Percentiles rank a stretch among this genome's conserved stretches.
Evolutionary conservation across 257 asterid genomes (phyloP).

Genomic region (Thymus mandschuricus): DNA sequence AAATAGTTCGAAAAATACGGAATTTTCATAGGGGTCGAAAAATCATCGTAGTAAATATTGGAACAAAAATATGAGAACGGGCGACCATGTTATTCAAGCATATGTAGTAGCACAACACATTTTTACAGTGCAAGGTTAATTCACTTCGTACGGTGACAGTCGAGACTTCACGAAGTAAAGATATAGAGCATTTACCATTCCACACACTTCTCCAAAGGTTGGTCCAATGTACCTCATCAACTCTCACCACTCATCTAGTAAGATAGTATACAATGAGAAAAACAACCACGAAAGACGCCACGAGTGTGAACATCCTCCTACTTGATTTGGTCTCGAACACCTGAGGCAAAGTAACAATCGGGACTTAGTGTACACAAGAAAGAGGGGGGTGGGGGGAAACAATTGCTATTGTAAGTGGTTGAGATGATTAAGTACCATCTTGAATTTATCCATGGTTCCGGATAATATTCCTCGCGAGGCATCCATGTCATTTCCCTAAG

Average conservation of each 20-base stretch:
- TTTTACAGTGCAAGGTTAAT: slow-evolving; percentile 29
- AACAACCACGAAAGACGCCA: slow-evolving; percentile 81
- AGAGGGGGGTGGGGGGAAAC: not conserved
- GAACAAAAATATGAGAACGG: slow-evolving; percentile 1
- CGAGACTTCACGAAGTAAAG: slow-evolving; percentile 2
- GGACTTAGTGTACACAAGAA: not conserved
- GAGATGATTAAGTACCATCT: slow-evolving; percentile 58
- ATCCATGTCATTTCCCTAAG: slow-evolving; percentile 95
- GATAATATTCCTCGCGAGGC: slow-evolving; percentile 88
- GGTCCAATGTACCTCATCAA: slow-evolving; percentile 1
- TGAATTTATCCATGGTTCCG: slow-evolving; percentile 96
- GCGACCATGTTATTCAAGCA: slow-evolving; percentile 28
- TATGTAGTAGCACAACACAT: slow-evolving; percentile 27
- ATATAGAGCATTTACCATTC: slow-evolving; percentile 22
- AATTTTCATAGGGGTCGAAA: not conserved
- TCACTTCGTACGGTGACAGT: not conserved
- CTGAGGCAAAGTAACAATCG: slow-evolving; percentile 39
- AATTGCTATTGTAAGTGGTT: not conserved
- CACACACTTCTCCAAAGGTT: slow-evolving; percentile 14
- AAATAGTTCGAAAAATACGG: no score
- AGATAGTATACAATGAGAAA: slow-evolving; percentile 82
- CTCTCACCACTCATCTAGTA: slow-evolving; percentile 53
- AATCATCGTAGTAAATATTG: not conserved
- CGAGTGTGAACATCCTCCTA: slow-evolving; percentile 77
- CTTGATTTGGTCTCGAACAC: slow-evolving; percentile 95